Evolutionary conservation across 78 protist species (phyloP), one percentile per base, ranked within the genome.

Genomic region (Acrasis kona): DNA sequence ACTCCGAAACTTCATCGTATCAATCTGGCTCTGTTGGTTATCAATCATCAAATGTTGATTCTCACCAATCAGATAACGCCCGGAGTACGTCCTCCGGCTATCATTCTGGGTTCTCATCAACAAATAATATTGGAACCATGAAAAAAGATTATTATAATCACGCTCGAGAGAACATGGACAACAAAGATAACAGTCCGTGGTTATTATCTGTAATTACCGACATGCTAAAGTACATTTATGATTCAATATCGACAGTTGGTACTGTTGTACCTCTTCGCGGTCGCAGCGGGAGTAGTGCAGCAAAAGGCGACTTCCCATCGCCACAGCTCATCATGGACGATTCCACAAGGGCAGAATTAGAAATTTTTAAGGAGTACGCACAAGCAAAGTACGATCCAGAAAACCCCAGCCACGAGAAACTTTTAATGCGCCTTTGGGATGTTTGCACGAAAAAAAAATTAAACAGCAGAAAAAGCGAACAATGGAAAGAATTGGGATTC

Each of bases 401-500:
- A 50, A 19, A 50, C 19, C 34, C 19, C 19, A 19, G 19, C 19
- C 61, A 50, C 19, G 61, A 50, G 19, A 19, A 19, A n/a, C 61
- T 50, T n/a, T 50, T 50, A 19, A 19, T 19, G 19, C 34, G 19
- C 19, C 19, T 50, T n/a, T 50, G 61, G 61, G 19, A 50, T n/a
- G 19, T 50, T n/a, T 50, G 34, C 19, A n/a, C 61, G 19, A 50
- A 50, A n/a, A 19, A 50, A 50, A 19, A 50, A 50, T 50, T 50
- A 50, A 19, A 50, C 19, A 50, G 61, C 19, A 50, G 61, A 50
- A 50, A n/a, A n/a, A n/a, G 61, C 19, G 69, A 79, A 7, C 77
- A 42, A 36, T 81, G 85, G 85, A 2, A 3, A 10, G 5, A 32
- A 40, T 29, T 81, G 10, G 85, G 85, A 5, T 81, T 81, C 34